A percentile compares a stretch with the other conserved stretches of the same genome.
phyloP scores from a whole-genome alignment of 2,329 filamentous ascomycete genomes.

The Rhynchosporium agropyri region DNA sequence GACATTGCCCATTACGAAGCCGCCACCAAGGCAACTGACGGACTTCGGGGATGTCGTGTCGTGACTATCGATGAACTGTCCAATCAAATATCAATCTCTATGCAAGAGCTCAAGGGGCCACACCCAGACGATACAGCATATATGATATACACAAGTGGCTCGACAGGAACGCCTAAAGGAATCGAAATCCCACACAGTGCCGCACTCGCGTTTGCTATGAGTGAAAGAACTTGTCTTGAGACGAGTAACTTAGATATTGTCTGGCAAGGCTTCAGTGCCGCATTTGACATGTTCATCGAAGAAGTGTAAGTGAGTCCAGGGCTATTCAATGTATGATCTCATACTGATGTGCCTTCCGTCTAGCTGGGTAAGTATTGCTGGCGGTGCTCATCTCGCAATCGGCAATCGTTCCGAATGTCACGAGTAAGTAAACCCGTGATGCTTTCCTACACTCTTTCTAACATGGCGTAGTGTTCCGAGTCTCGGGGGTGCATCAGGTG shows the following conservation, averaged over 20 bases:
- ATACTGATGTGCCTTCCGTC: neutral
- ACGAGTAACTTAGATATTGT: conserved; percentile 9
- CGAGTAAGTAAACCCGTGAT: neutral
- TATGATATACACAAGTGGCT: conserved; percentile 26
- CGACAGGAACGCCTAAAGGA: conserved; percentile 23
- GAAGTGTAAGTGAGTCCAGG: conserved; percentile 16
- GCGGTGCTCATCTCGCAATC: conserved; percentile 18
- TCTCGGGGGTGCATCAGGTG: conserved; percentile 12
- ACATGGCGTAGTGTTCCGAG: neutral
- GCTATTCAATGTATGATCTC: neutral
- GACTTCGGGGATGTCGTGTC: neutral
- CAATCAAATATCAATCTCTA: neutral
- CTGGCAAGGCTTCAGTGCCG: conserved; percentile 20
- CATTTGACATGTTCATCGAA: conserved; percentile 22
- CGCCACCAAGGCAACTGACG: neutral
- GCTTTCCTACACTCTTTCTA: neutral
- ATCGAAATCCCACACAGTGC: conserved; percentile 24
- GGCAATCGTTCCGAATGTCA: conserved; percentile 18
- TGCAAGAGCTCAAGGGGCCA: conserved; percentile 10
- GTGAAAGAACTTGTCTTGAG: conserved; percentile 18
- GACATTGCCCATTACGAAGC: conserved; percentile 9
- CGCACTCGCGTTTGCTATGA: conserved; percentile 13
- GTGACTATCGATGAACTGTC: neutral
- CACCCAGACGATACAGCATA: conserved; percentile 20
- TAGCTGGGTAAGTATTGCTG: conserved; percentile 20